A percentile compares a stretch with the other conserved stretches of the same genome.
These are phyloP conservation scores for Amborella trichopoda DNA, from an alignment of 164 flowering plant genomes.

Conservation along the genomic window DNA sequence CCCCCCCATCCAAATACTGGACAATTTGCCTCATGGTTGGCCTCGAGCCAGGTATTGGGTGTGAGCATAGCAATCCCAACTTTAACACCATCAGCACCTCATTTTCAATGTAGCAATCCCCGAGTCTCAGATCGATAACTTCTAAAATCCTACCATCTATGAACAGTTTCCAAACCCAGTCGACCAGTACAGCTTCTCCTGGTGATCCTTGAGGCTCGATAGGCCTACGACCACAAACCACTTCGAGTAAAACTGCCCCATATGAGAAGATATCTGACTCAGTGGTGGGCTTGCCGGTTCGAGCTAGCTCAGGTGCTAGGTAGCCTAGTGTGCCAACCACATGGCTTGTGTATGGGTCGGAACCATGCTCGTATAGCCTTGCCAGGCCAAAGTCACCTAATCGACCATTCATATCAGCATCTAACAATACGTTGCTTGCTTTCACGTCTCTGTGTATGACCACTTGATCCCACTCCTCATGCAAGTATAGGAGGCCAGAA, in stretches of 20 bases:
- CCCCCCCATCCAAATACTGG: slow-evolving; percentile 1
- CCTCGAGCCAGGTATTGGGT: background rate
- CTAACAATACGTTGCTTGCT: background rate
- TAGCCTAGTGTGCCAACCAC: slow-evolving; percentile 6
- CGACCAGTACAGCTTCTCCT: background rate
- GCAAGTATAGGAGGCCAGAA: background rate
- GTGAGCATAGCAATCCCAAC: slow-evolving; percentile 8
- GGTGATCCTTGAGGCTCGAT: background rate
- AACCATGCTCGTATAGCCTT: slow-evolving; percentile 1
- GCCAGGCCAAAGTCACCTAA: slow-evolving; percentile 5
- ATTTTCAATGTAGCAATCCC: background rate
- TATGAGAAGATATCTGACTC: background rate
- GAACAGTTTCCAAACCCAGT: background rate
- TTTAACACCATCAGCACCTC: slow-evolving; percentile 7
- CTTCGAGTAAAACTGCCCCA: background rate
- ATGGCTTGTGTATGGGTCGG: background rate
- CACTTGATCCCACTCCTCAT: slow-evolving; percentile 3
- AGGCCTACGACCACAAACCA: background rate
- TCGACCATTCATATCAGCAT: background rate
- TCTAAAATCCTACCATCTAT: background rate
- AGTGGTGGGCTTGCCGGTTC: background rate
- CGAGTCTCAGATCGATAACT: slow-evolving; percentile 3
- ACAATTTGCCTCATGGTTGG: slow-evolving; percentile 7
- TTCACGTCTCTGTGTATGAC: slow-evolving; percentile 5
- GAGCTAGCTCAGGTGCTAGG: background rate